Evolutionary conservation across 805 yeast genomes (phyloP).

Genomic region (Dipodascopsis uninucleata): DNA sequence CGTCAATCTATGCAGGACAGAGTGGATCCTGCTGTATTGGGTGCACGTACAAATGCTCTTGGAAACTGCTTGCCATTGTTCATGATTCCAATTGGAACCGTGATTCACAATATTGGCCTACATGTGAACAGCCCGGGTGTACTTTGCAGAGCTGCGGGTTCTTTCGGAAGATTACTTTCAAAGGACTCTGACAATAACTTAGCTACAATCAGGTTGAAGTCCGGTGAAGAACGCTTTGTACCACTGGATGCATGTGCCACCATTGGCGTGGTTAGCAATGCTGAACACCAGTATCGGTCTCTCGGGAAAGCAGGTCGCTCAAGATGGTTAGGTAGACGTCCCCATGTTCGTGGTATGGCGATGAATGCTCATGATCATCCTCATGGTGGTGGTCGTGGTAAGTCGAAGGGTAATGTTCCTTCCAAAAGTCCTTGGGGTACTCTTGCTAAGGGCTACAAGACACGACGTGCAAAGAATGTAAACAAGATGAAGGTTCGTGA

Average conservation of each 20-base stretch:
- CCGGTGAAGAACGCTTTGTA: conserved; percentile 92
- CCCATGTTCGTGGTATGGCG: conserved; percentile 95
- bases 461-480: conserved; percentile 74
- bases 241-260: conserved; percentile 87
- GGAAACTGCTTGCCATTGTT: conserved; percentile 92
- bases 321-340: conserved; percentile 89
- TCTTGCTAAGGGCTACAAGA: conserved; percentile 85
- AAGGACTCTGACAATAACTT: conserved; percentile 65
- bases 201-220: conserved; percentile 77
- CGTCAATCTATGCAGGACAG: conserved; percentile 72
- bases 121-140: conserved; percentile 74
- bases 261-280: conserved; percentile 85
- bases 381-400: conserved; percentile 99
- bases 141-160: conserved; percentile 90
- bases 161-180: conserved; percentile 82
- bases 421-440: conserved; percentile 97
- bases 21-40: conserved; percentile 84
- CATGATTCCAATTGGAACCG: conserved; percentile 93
- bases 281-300: conserved; percentile 82
- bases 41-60: conserved; percentile 80
- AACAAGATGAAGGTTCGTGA: conserved; percentile 85
- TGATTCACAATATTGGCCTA: conserved; percentile 83
- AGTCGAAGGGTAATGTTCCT: conserved; percentile 90
- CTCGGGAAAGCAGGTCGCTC: conserved; percentile 97
- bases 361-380: conserved; percentile 98